Evolutionary conservation across 1,284 basidiomycete genomes (phyloP).

Genomic region (Clitocybe nebularis): DNA sequence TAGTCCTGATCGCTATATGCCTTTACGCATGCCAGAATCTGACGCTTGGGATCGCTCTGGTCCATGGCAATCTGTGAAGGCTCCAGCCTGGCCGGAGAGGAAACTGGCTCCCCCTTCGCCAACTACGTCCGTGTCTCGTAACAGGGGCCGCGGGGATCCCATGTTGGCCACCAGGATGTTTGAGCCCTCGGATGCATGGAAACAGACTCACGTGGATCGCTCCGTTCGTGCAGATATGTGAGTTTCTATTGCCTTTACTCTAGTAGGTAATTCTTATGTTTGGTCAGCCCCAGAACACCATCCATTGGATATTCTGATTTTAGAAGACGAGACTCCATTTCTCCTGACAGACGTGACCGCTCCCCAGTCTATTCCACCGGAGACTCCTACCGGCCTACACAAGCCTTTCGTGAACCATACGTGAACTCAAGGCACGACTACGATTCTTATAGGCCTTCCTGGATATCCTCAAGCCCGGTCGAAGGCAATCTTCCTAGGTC

Average conservation of each 20-base stretch:
- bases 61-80: constrained; percentile 27
- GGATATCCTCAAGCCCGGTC: constrained; percentile 17
- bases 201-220: constrained; percentile 45
- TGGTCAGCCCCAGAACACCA: constrained; percentile 4
- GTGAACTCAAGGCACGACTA: constrained; percentile 23
- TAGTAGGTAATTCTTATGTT: constrained; percentile 3
- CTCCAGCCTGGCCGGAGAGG: constrained; percentile 29
- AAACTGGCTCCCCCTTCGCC: constrained; percentile 27
- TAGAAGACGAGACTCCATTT: constrained; percentile 24
- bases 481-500: constrained; percentile 8
- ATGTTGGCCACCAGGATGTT: constrained; percentile 53
- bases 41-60: constrained; percentile 35
- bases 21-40: constrained; percentile 26
- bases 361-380: constrained; percentile 25
- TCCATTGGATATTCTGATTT: constrained; percentile 10
- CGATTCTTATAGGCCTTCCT: constrained; percentile 39
- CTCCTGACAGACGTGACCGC: constrained; percentile 30
- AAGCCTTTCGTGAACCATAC: constrained; percentile 30
- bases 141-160: constrained; percentile 28
- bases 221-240: constrained; percentile 32
- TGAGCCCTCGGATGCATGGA: constrained; percentile 70
- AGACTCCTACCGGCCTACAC: constrained; percentile 44
- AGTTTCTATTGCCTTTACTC: constrained; percentile 12
- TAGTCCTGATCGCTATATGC: constrained; percentile 47
- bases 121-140: constrained; percentile 23